A percentile compares a stretch with the other conserved stretches of the same genome.
These are phyloP conservation scores for Fusarium abutilonis DNA, from an alignment of 2,329 filamentous ascomycete species.

Conservation along the genomic window DNA sequence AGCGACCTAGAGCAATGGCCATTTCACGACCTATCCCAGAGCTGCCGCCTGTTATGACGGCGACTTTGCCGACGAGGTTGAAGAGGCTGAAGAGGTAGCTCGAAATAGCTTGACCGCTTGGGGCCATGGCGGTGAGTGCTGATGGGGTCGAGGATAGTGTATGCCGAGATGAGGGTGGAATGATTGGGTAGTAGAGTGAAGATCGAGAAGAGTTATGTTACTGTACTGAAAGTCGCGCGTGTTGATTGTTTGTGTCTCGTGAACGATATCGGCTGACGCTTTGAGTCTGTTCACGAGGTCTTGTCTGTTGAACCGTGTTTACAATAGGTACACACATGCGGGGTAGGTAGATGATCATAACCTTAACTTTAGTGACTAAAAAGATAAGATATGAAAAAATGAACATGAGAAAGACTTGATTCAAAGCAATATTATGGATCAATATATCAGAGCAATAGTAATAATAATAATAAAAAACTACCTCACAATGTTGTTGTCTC, in stretches of 20 bases:
- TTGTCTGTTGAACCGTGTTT: neutral
- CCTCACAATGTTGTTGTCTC: slow-evolving; percentile 10
- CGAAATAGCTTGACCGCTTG: slow-evolving; percentile 12
- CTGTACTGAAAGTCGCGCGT: neutral
- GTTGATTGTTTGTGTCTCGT: slow-evolving; percentile 18
- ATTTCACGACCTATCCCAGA: slow-evolving; percentile 50
- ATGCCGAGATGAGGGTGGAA: neutral
- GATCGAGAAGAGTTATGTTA: neutral
- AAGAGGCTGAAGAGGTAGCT: slow-evolving; percentile 47
- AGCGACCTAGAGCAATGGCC: slow-evolving; percentile 44
- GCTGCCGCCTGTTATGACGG: slow-evolving; percentile 49
- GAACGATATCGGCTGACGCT: slow-evolving; percentile 27
- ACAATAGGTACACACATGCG: slow-evolving; percentile 11
- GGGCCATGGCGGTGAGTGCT: slow-evolving; percentile 22
- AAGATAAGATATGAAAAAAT: neutral
- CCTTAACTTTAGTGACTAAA: slow-evolving; percentile 9
- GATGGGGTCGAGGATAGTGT: neutral
- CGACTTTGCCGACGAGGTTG: slow-evolving; percentile 45
- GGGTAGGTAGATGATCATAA: slow-evolving; percentile 21
- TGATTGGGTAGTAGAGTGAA: neutral
- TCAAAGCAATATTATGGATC: too few relatives aligned
- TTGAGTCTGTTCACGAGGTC: slow-evolving; percentile 17
- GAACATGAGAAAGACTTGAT: too few relatives aligned
- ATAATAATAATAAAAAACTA: neutral
- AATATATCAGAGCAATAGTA: too few relatives aligned